Conservation (phyloP, 192 early-diverging fungal species). For the Chytriomyces confervae region DNA sequence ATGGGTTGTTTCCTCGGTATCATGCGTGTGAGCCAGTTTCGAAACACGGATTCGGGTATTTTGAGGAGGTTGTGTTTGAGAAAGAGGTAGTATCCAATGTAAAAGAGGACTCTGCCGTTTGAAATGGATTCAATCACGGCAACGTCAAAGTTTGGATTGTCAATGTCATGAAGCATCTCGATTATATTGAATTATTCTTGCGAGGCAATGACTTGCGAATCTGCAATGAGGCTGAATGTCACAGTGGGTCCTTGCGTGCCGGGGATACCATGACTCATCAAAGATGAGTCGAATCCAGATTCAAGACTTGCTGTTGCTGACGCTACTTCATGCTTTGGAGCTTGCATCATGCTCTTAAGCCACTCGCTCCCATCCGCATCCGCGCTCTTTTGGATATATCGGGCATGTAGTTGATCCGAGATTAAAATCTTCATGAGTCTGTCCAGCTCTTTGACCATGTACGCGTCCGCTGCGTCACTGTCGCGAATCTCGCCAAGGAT, state of each 20-base stretch:
- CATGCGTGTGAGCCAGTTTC: slow-evolving; percentile 41
- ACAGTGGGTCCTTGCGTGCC: background rate
- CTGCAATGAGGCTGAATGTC: background rate
- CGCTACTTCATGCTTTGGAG: background rate
- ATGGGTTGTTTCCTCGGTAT: slow-evolving; percentile 71
- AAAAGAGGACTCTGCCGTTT: slow-evolving; percentile 40
- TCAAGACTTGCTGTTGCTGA: too few species aligned
- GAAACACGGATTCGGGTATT: slow-evolving; percentile 36
- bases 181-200: slow-evolving; percentile 25
- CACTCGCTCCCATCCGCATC: slow-evolving; percentile 54
- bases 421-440: slow-evolving; percentile 38
- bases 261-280: background rate
- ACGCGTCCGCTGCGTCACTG: slow-evolving; percentile 30
- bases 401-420: slow-evolving; percentile 50
- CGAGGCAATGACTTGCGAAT: slow-evolving; percentile 7
- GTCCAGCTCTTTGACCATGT: slow-evolving; percentile 41
- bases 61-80: slow-evolving; percentile 37
- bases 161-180: slow-evolving; percentile 26
- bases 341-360: slow-evolving; percentile 46
- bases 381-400: slow-evolving; percentile 42
- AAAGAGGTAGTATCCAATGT: slow-evolving; percentile 42
- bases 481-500: slow-evolving; percentile 48
- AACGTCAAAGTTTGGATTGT: slow-evolving; percentile 42
- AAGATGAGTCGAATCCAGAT: background rate
- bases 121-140: slow-evolving; percentile 28